phyloP scores from a whole-genome alignment of 164 flowering plant species.

The Dillenia suffruticosa region DNA sequence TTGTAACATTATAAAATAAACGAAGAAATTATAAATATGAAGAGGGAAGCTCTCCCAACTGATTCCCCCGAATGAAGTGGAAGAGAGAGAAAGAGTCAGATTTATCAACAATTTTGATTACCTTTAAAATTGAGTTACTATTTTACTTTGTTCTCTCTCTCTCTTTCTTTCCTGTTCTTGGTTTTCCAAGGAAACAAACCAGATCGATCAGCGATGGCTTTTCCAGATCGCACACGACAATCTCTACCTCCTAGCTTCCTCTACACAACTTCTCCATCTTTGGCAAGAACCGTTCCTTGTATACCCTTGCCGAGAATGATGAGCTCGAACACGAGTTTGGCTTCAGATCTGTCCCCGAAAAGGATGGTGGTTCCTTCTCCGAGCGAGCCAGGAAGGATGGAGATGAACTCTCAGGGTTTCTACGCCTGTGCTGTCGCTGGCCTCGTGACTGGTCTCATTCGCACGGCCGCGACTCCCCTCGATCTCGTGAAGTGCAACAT shows the following conservation, averaged over 20 bases:
- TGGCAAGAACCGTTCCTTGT: conserved; percentile 10
- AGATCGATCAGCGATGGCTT: conserved; percentile 22
- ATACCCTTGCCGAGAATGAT: conserved; percentile 5
- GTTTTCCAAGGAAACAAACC: no score
- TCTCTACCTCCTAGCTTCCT: conserved; percentile 55
- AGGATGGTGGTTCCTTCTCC: conserved; percentile 58
- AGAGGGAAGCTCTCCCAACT: no score
- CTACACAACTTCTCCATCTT: conserved; percentile 30
- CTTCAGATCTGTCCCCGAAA: conserved; percentile 11
- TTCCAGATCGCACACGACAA: conserved; percentile 32
- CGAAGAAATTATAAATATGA: no score
- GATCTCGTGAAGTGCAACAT: conserved; percentile 94
- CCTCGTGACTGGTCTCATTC: conserved; percentile 74
- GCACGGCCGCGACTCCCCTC: conserved; percentile 84
- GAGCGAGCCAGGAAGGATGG: conserved; percentile 58
- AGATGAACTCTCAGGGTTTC: conserved; percentile 72
- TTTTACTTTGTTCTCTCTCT: no score
- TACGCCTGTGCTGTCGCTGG: conserved; percentile 83
- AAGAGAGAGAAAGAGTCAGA: no score
- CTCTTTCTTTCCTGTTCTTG: no score
- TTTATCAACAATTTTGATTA: no score
- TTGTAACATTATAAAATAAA: no score
- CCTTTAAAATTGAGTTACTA: no score
- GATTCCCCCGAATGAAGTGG: no score
- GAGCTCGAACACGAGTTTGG: conserved; percentile 8